Evolutionary conservation across 305 asterid genomes (phyloP).

Genomic region (Fraxinus latifolia): DNA sequence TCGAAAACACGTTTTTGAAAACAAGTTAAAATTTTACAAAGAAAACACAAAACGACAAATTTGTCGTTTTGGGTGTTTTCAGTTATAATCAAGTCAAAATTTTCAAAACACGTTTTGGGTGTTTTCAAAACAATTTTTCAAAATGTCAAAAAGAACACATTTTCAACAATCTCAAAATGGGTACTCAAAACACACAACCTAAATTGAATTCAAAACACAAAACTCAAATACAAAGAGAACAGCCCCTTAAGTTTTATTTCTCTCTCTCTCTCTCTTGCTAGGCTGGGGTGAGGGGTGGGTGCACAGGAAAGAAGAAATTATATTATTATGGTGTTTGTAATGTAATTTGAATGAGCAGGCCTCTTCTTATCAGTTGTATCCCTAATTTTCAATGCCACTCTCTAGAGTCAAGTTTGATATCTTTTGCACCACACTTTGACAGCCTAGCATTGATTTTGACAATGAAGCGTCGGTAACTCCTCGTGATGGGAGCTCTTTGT

Average conservation of each 20-base stretch:
- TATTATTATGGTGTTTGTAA: not conserved
- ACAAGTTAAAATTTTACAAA: too few species aligned
- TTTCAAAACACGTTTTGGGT: too few species aligned
- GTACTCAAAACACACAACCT: too few species aligned
- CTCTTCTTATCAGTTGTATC: conserved; percentile 15
- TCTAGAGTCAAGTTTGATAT: conserved; percentile 22
- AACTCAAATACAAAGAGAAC: too few species aligned
- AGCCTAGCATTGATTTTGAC: conserved; percentile 51
- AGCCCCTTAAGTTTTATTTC: not conserved
- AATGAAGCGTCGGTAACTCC: conserved; percentile 37
- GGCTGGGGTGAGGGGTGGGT: not conserved
- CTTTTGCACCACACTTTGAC: conserved; percentile 29
- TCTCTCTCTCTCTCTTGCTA: not conserved
- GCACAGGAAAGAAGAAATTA: not conserved
- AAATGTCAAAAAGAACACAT: too few species aligned
- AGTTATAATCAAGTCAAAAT: too few species aligned
- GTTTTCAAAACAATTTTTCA: too few species aligned
- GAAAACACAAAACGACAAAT: too few species aligned
- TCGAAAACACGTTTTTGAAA: too few species aligned
- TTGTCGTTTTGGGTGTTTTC: too few species aligned
- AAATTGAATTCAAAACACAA: too few species aligned
- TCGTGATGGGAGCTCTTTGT: conserved; percentile 43
- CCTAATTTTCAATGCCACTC: conserved; percentile 4
- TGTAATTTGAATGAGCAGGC: conserved; percentile 5
- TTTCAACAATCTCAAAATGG: too few species aligned